These are phyloP conservation scores for Onygenales sp. DNA, from an alignment of 2,329 filamentous ascomycete genomes.

Conservation along the genomic window DNA sequence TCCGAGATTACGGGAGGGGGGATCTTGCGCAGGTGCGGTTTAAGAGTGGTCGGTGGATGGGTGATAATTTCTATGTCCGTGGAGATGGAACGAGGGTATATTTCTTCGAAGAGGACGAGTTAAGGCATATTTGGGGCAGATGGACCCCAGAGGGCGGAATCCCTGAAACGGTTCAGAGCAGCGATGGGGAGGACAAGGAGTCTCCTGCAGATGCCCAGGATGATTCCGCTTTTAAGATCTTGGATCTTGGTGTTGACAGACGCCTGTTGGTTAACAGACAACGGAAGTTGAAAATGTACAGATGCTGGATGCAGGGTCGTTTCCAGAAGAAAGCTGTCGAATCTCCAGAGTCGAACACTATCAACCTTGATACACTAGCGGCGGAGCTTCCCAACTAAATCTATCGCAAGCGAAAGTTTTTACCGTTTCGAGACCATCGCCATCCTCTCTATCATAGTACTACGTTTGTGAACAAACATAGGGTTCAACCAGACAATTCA, in stretches of 20 bases:
- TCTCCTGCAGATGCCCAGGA: not conserved
- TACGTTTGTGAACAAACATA: no score
- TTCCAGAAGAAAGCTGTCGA: slow-evolving; percentile 25
- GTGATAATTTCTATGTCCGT: slow-evolving; percentile 94
- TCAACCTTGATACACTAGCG: not conserved
- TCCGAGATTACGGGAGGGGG: slow-evolving; percentile 92
- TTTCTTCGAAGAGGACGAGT: slow-evolving; percentile 85
- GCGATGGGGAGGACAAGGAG: slow-evolving; percentile 5
- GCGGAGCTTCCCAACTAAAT: not conserved
- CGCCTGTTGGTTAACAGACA: slow-evolving; percentile 88
- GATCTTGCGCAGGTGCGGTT: slow-evolving; percentile 95
- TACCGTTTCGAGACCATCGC: not conserved
- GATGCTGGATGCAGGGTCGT: slow-evolving; percentile 60
- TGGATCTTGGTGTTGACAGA: slow-evolving; percentile 74
- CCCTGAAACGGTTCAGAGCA: slow-evolving; percentile 9
- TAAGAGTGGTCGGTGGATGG: slow-evolving; percentile 87
- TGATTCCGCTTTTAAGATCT: slow-evolving; percentile 52
- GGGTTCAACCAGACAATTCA: no score
- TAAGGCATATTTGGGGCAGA: slow-evolving; percentile 68
- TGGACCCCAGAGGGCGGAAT: slow-evolving; percentile 29
- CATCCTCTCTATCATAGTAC: not conserved
- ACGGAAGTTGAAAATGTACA: slow-evolving; percentile 91
- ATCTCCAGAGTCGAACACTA: not conserved
- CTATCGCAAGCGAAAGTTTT: not conserved
- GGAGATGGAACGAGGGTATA: slow-evolving; percentile 95